A percentile compares a stretch with the other conserved stretches of the same genome.
Conservation (phyloP, 257 asterid species). For the Petrea volubilis region DNA sequence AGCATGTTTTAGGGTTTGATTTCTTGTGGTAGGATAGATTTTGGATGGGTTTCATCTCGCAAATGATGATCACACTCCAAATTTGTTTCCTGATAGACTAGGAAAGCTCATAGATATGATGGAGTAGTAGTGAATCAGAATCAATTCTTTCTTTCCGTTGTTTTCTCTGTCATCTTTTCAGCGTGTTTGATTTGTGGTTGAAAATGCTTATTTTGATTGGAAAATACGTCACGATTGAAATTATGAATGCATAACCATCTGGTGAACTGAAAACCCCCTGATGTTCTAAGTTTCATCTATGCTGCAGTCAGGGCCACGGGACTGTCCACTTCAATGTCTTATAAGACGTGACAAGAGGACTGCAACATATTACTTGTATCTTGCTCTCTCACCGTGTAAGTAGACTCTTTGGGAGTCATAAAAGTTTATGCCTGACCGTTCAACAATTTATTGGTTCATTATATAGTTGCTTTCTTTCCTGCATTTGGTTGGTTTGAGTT, state of each 20-base stretch:
- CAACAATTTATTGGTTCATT: not conserved
- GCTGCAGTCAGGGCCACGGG: conserved; percentile 84
- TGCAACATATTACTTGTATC: conserved; percentile 70
- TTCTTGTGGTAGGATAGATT: not conserved
- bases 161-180: not conserved
- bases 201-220: conserved; percentile 19
- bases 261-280: not conserved
- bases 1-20: not conserved
- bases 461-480: not conserved
- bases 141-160: not conserved
- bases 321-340: conserved; percentile 69
- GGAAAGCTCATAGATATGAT: not conserved
- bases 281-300: not conserved
- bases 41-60: not conserved
- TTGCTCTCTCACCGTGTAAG: conserved; percentile 86
- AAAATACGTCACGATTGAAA: not conserved
- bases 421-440: not conserved
- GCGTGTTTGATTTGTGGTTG: not conserved
- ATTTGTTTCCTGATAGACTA: not conserved
- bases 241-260: too few relatives aligned
- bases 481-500: not conserved
- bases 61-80: not conserved
- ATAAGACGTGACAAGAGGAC: conserved; percentile 96
- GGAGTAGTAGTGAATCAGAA: not conserved
- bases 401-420: not conserved